Conservation (phyloP, 1,139 yeast genomes). For the Suhomyces kunorum region DNA sequence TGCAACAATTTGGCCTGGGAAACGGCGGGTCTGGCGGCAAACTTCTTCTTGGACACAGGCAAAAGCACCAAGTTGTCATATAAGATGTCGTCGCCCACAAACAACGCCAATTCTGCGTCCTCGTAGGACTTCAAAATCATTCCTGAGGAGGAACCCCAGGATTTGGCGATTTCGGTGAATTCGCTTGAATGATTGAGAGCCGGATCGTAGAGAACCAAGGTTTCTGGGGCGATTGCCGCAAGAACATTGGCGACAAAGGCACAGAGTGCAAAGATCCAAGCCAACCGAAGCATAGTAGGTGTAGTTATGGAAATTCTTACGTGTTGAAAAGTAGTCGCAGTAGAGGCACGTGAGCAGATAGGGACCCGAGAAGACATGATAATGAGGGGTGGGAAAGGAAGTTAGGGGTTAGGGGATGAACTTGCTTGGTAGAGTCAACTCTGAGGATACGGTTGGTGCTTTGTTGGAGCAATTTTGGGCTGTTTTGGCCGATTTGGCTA, state of each 20-base stretch:
- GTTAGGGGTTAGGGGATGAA: background rate
- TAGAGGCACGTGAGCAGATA: background rate
- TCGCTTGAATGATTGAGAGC: conserved; percentile 22
- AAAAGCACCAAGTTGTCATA: conserved; percentile 39
- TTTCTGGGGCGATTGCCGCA: conserved; percentile 5
- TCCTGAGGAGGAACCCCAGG: conserved; percentile 26
- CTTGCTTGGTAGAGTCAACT: background rate
- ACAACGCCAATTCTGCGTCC: conserved; percentile 27
- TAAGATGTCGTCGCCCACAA: conserved; percentile 28
- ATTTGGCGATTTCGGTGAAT: conserved; percentile 23
- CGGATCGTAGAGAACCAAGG: conserved; percentile 37
- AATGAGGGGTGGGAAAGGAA: background rate
- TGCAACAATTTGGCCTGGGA: conserved; percentile 39
- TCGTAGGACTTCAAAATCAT: conserved; percentile 31
- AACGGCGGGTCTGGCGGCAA: conserved; percentile 33
- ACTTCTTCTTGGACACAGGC: conserved; percentile 41
- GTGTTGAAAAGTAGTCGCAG: conserved; percentile 9
- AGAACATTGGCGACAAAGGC: conserved; percentile 7
- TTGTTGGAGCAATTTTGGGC: background rate
- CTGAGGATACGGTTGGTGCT: background rate
- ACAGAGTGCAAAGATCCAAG: conserved; percentile 10
- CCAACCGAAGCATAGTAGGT: conserved; percentile 11
- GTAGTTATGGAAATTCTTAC: conserved; percentile 7
- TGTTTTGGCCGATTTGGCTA: background rate
- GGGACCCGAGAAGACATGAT: background rate